phyloP scores from a whole-genome alignment of 1,284 basidiomycete species.

The Tremellales sp. region DNA sequence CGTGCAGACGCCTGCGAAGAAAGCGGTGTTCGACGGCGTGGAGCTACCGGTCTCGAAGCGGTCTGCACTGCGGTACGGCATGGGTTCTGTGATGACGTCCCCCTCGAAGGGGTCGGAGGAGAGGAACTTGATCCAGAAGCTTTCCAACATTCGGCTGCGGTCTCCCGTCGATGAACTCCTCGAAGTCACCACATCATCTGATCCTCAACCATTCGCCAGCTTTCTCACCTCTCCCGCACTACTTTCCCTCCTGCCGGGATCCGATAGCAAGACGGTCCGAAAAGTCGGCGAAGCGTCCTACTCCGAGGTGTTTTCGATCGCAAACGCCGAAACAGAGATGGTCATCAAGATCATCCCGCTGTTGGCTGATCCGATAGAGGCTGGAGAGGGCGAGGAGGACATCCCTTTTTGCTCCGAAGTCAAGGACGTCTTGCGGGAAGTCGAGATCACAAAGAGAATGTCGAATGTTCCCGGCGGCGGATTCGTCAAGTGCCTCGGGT shows the following conservation, averaged over 20 bases:
- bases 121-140: no score
- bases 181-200: background rate
- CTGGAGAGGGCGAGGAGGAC: conserved; percentile 15
- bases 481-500: conserved; percentile 71
- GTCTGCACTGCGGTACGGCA: no score
- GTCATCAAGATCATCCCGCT: conserved; percentile 36
- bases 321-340: conserved; percentile 43
- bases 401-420: conserved; percentile 59
- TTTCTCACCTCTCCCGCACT: conserved; percentile 11
- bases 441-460: conserved; percentile 77
- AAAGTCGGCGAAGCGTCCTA: conserved; percentile 97
- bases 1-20: background rate
- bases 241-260: conserved; percentile 1
- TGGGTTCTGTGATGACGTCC: no score
- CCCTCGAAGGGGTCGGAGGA: no score
- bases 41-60: conserved; percentile 12
- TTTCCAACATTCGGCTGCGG: no score
- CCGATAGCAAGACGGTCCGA: conserved; percentile 43
- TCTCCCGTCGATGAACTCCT: background rate
- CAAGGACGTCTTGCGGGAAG: conserved; percentile 80
- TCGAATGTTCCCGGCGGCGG: conserved; percentile 62
- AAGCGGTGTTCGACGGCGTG: conserved; percentile 12
- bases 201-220: conserved; percentile 5
- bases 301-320: conserved; percentile 91
- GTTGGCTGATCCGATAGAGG: conserved; percentile 1